A percentile compares a stretch with the other conserved stretches of the same genome.
Evolutionary conservation across 2,329 filamentous ascomycete genomes (phyloP).

Genomic region (Aspergillus intermedius): DNA sequence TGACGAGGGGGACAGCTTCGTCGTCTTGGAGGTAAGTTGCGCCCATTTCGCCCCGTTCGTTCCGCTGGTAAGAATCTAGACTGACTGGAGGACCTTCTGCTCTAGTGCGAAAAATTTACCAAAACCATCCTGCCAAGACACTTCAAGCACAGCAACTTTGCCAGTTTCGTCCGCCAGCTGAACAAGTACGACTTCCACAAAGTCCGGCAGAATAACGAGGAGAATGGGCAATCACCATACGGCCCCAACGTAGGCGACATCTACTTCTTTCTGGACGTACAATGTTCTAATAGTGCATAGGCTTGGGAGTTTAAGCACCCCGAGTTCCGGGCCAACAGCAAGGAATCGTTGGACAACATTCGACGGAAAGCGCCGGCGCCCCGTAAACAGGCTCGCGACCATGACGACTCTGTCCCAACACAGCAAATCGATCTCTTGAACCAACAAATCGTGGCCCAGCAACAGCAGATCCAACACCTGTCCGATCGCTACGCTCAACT

Average conservation of each 20-base stretch:
- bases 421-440: slow-evolving; percentile 88
- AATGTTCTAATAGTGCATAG: slow-evolving; percentile 39
- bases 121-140: slow-evolving; percentile 95
- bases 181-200: slow-evolving; percentile 99
- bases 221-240: slow-evolving; percentile 73
- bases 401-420: slow-evolving; percentile 69
- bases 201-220: slow-evolving; percentile 84
- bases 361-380: slow-evolving; percentile 89
- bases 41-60: slow-evolving; percentile 6
- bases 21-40: slow-evolving; percentile 77
- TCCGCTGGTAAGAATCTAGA: slow-evolving; percentile 2
- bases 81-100: slow-evolving; percentile 11
- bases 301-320: slow-evolving; percentile 97
- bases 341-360: slow-evolving; percentile 94
- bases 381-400: slow-evolving; percentile 61
- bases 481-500: slow-evolving; percentile 81
- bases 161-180: slow-evolving; percentile 88
- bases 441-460: slow-evolving; percentile 79
- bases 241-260: slow-evolving; percentile 59
- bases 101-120: slow-evolving; percentile 93
- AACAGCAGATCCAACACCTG: slow-evolving; percentile 83
- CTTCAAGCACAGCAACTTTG: slow-evolving; percentile 99
- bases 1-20: slow-evolving; percentile 89
- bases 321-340: slow-evolving; percentile 91
- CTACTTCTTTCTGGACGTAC: background rate